A percentile compares a stretch with the other conserved stretches of the same genome.
Conservation (phyloP, 495 filamentous ascomycete species). For the Aspergillus nanangensis region DNA sequence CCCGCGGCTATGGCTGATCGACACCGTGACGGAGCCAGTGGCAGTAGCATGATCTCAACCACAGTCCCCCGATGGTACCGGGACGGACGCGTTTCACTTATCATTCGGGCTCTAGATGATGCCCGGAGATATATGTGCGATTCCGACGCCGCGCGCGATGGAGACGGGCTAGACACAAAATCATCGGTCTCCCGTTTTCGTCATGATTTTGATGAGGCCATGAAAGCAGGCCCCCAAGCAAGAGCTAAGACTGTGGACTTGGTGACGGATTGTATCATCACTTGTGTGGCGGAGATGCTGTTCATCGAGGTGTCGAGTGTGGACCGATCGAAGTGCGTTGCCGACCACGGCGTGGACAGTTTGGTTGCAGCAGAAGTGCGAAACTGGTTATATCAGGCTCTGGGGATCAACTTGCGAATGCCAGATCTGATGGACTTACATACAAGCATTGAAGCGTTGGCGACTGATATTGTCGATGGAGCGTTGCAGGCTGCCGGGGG, state of each 20-base stretch:
- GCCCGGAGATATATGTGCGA: neutral
- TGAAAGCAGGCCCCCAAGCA: neutral
- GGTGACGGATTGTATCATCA: neutral
- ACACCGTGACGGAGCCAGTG: neutral
- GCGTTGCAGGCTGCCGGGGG: too few species aligned
- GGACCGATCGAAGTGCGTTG: neutral
- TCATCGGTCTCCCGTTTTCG: neutral
- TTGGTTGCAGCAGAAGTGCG: conserved; percentile 29
- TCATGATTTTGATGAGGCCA: neutral
- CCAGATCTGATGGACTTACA: conserved; percentile 12
- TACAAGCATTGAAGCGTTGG: neutral
- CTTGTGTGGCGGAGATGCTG: neutral
- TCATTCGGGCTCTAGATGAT: neutral
- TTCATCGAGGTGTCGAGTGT: neutral
- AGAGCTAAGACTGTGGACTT: neutral
- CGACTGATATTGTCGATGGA: neutral
- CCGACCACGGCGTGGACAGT: conserved; percentile 26
- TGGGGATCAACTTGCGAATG: conserved; percentile 19
- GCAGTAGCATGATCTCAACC: neutral
- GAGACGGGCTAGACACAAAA: neutral
- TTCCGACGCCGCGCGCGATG: neutral
- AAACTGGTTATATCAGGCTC: conserved; percentile 24
- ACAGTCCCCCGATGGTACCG: neutral
- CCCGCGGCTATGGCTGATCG: neutral
- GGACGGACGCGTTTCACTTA: neutral